Evolutionary conservation across 208 protist species (phyloP).

Genomic region (Crithidia sp.): DNA sequence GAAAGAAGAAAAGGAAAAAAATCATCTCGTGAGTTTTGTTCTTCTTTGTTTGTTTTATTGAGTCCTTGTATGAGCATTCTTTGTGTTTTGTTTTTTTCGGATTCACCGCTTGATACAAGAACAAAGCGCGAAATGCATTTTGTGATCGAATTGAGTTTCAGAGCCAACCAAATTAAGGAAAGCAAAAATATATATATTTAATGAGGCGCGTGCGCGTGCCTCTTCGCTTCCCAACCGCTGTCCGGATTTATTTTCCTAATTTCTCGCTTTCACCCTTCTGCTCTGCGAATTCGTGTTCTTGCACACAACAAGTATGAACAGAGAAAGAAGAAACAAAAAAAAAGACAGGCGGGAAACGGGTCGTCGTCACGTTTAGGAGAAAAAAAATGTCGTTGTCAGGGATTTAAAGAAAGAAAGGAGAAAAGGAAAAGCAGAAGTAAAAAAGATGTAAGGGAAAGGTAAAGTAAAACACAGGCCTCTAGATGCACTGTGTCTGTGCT

Average conservation of each 20-base stretch:
- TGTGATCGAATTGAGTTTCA: not conserved
- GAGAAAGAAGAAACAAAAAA: conserved; percentile 11
- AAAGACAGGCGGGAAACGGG: too few species aligned
- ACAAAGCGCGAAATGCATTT: not conserved
- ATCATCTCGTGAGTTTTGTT: not conserved
- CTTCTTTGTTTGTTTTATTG: not conserved
- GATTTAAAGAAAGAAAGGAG: not conserved
- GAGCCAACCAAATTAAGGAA: too few species aligned
- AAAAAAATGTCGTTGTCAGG: not conserved
- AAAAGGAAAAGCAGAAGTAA: not conserved
- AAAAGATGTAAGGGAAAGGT: not conserved
- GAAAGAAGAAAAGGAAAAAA: not conserved
- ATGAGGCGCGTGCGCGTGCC: too few species aligned
- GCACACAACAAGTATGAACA: not conserved
- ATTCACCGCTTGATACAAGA: not conserved
- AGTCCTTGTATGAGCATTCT: not conserved
- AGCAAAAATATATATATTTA: not conserved
- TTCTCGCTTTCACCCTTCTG: too few species aligned
- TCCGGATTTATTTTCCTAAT: not conserved
- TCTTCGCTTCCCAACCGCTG: not conserved
- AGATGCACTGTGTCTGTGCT: not conserved
- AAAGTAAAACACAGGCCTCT: not conserved
- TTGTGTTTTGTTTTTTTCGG: not conserved
- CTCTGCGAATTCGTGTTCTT: too few species aligned
- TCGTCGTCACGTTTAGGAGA: not conserved